Evolutionary conservation across 495 filamentous ascomycete species (phyloP).

Genomic region (Neurospora sp.): DNA sequence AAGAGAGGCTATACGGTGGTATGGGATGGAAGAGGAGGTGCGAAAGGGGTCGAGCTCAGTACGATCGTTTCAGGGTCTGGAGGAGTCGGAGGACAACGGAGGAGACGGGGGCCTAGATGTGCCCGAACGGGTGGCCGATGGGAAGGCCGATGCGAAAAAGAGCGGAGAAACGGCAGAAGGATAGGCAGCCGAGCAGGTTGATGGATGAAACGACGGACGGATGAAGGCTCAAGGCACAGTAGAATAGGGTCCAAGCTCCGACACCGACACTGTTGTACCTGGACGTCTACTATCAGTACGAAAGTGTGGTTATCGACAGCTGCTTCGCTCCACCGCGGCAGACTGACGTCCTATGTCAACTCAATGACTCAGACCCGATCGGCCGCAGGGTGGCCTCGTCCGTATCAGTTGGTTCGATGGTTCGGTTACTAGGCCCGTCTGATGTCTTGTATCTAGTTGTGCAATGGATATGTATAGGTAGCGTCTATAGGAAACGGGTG

Average conservation of each 20-base stretch:
- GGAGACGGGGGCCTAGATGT: neutral
- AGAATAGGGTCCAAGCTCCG: constrained; percentile 1
- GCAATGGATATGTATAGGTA: neutral
- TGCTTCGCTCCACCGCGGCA: constrained; percentile 17
- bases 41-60: neutral
- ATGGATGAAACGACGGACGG: neutral
- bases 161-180: neutral
- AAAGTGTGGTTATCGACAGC: neutral
- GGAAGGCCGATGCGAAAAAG: neutral
- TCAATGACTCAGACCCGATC: constrained; percentile 30
- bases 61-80: neutral
- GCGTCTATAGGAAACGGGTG: neutral
- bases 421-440: neutral
- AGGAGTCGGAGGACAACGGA: neutral
- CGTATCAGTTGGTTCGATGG: neutral
- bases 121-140: neutral
- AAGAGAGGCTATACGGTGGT: neutral
- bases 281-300: neutral
- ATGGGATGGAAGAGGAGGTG: neutral
- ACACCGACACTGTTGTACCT: constrained; percentile 1
- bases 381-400: constrained; percentile 6
- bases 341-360: constrained; percentile 28
- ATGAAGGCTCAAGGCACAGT: neutral
- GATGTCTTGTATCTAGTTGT: neutral
- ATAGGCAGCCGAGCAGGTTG: neutral